A percentile compares a stretch with the other conserved stretches of the same genome.
Conservation (phyloP, 202 grass and related monocot genomes). For the Dendrocalamus latiflorus region DNA sequence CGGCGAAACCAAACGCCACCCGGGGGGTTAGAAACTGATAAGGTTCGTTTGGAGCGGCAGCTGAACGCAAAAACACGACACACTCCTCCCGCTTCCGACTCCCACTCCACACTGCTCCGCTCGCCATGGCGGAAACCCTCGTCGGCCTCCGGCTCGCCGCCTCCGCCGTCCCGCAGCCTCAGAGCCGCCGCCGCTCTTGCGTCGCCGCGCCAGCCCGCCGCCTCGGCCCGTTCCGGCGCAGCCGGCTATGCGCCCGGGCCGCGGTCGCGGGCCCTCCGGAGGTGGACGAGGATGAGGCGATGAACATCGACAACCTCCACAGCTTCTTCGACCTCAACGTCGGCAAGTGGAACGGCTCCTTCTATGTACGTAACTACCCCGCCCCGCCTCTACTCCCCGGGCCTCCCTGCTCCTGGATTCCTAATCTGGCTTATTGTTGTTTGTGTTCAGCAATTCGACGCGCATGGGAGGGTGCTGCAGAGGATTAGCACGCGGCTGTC, state of each 20-base stretch:
- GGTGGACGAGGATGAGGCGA: conserved; percentile 49
- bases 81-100: not conserved
- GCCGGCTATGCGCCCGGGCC: conserved; percentile 25
- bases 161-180: conserved; percentile 14
- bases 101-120: not conserved
- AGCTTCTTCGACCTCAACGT: conserved; percentile 74
- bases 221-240: conserved; percentile 17
- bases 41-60: too few species aligned
- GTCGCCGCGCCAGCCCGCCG: not conserved
- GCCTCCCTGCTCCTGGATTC: not conserved
- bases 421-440: not conserved
- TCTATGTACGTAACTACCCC: conserved; percentile 46
- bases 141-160: conserved; percentile 25
- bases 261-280: conserved; percentile 37
- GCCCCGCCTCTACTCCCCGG: not conserved
- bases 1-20: too few species aligned
- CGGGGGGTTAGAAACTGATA: too few species aligned
- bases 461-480: conserved; percentile 56
- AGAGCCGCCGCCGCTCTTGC: not conserved
- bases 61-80: too few species aligned
- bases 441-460: conserved; percentile 79
- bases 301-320: conserved; percentile 73
- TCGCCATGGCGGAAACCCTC: not conserved
- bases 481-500: conserved; percentile 69
- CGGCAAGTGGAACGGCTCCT: conserved; percentile 81